These are phyloP conservation scores for Scopulariopsis brevicaulis DNA, from an alignment of 2,329 filamentous ascomycete species.

Conservation along the genomic window DNA sequence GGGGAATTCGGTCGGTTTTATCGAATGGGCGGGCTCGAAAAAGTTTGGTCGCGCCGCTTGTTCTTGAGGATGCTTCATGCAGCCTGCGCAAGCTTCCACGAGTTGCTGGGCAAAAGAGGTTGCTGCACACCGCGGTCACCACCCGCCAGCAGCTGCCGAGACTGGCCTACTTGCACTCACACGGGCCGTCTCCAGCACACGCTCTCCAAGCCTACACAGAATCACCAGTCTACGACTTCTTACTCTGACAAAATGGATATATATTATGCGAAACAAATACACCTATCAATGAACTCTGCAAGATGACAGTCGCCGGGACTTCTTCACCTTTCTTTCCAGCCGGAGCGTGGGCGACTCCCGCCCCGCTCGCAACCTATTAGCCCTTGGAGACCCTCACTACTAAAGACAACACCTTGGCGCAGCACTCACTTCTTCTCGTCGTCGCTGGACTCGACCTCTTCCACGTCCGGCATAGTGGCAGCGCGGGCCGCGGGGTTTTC, in stretches of 20 bases:
- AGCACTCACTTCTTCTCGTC: constrained; percentile 4
- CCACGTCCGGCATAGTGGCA: constrained; percentile 60
- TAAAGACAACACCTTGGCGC: neutral
- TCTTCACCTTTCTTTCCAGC: neutral
- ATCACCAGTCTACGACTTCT: neutral
- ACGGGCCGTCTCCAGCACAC: neutral
- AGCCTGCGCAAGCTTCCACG: neutral
- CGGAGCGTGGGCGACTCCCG: neutral
- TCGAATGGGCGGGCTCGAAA: neutral
- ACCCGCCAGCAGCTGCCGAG: neutral
- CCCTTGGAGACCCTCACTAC: neutral
- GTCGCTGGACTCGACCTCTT: constrained; percentile 7
- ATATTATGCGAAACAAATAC: neutral
- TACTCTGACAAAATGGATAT: neutral
- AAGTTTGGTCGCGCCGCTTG: neutral
- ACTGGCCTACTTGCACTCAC: too few relatives aligned
- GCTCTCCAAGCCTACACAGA: neutral
- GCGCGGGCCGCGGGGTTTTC: constrained; percentile 66
- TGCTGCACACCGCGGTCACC: neutral
- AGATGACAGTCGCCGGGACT: neutral
- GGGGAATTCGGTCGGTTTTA: neutral
- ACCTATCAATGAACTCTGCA: neutral
- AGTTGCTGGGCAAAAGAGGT: neutral
- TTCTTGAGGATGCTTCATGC: neutral
- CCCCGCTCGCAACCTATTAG: neutral